Percentiles rank a stretch among this genome's conserved stretches.
These are phyloP conservation scores for Yamadazyma blattariae DNA, from an alignment of 1,139 yeast genomes.

Conservation along the genomic window DNA sequence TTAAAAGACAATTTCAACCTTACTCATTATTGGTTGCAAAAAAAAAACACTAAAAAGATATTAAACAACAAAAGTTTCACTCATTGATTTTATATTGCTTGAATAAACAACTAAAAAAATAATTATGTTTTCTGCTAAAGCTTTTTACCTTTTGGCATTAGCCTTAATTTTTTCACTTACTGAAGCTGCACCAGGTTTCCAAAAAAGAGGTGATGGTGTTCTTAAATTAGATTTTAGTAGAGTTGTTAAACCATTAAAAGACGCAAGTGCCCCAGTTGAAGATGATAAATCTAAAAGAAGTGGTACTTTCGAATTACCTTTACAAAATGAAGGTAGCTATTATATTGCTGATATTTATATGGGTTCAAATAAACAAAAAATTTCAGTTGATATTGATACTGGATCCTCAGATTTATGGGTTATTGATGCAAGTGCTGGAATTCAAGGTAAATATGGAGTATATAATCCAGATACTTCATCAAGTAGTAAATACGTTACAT, in stretches of 20 bases:
- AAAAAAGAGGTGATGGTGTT: constrained; percentile 13
- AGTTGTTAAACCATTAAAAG: not conserved
- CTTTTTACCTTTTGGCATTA: constrained; percentile 10
- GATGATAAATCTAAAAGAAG: constrained; percentile 2
- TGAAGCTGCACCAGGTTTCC: constrained; percentile 10
- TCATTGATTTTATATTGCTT: no score
- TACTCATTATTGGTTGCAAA: no score
- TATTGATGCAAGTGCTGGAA: constrained; percentile 9
- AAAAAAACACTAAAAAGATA: no score
- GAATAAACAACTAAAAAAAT: no score
- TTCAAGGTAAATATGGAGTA: constrained; percentile 10
- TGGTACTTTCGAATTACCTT: constrained; percentile 23
- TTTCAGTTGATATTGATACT: constrained; percentile 40
- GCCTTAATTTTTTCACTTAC: constrained; percentile 8
- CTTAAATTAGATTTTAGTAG: constrained; percentile 10
- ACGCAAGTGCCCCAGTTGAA: not conserved
- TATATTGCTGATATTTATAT: constrained; percentile 43
- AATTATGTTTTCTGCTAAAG: constrained; percentile 8
- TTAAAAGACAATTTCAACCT: no score
- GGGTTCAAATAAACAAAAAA: constrained; percentile 31
- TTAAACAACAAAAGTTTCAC: no score
- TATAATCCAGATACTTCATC: constrained; percentile 14
- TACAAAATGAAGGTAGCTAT: constrained; percentile 42
- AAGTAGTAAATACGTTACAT: constrained; percentile 31
- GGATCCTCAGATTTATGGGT: constrained; percentile 52